Base-by-base conservation (phyloP, 1,139 yeast species). In the Protomyces inundatus region DNA sequence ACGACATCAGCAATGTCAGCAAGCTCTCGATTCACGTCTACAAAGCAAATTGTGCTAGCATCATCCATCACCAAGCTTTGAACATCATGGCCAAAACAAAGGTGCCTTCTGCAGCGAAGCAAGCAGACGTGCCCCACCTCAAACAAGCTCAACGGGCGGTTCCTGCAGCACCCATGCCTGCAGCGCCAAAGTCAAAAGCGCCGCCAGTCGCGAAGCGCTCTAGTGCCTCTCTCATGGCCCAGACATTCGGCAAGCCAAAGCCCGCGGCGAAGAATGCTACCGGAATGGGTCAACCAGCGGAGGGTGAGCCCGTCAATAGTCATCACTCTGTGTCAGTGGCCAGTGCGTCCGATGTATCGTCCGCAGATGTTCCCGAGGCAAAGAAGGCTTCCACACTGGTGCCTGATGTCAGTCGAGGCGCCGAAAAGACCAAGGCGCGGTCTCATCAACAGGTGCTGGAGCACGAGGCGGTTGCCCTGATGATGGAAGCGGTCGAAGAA, bases 401-500 rank as follows among this genome's bases (percentile, higher is more conserved):
- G 10, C 23, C 23, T 23, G 23, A 23, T 23, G 23, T 23, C 23
- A 23, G 23, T 23, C 23, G 23, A 23, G 23, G 2, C 23, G 23
- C 23, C 1, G 23, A 55, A 35, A n/a, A 40, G 32, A 32, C 6
- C 40, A 32, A 14, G 33, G 40, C 54, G 35, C 32, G 40, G 35
- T 14, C 33, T 14, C 14, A 12, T 9, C 51, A 16, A 9, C n/a
- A 45, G 51, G 2, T 12, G 10, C 23, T 12, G 34, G 42, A 53
- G 30, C 35, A 14, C 23, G 50, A 16, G 14, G 60, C 60, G 34
- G 62, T 37, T 10, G 62, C 35, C 14, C 53, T 52, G 62, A 58
- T 58, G 56, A 58, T 58, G 62, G 56, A 58, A 10, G 61, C 37
- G 32, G 62, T 51, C 9, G 53, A 36, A 16, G 51, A 54, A 42